phyloP scores from a whole-genome alignment of 1,284 basidiomycete species.

The Wallemia ichthyophaga region DNA sequence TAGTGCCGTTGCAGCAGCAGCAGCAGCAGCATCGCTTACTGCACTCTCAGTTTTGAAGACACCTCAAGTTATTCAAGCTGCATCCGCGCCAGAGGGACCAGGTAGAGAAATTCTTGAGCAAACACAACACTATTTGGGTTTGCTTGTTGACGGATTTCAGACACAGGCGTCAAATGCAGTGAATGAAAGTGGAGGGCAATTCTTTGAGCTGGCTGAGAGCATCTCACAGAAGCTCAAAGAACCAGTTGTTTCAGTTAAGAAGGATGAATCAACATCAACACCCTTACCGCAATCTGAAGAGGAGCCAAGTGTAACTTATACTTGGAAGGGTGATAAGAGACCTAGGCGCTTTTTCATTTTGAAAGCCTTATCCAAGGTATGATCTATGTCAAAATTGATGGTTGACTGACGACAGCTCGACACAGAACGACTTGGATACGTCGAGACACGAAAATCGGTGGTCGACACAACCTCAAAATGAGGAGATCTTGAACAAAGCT shows the following conservation, averaged over 20 bases:
- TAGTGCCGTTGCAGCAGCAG: background rate
- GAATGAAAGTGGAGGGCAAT: background rate
- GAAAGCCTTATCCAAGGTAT: background rate
- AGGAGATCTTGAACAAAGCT: background rate
- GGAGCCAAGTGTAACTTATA: background rate
- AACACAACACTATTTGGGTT: background rate
- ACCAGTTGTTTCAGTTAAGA: background rate
- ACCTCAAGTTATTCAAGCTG: background rate
- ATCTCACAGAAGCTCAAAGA: background rate
- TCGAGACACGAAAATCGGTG: background rate
- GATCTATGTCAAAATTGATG: background rate
- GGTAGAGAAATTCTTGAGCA: background rate
- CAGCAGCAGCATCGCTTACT: background rate
- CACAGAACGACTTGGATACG: background rate
- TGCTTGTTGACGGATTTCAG: background rate
- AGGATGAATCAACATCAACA: background rate
- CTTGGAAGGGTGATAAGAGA: background rate
- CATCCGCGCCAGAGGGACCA: background rate
- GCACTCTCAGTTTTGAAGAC: background rate
- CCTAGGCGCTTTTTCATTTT: background rate
- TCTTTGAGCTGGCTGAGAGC: background rate
- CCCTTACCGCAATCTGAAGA: background rate
- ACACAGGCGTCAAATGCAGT: background rate
- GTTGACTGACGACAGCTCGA: background rate
- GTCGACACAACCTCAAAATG: background rate